A percentile compares a stretch with the other conserved stretches of the same genome.
Conservation (phyloP, 2,329 filamentous ascomycete species). For the Leptographium flavum region DNA sequence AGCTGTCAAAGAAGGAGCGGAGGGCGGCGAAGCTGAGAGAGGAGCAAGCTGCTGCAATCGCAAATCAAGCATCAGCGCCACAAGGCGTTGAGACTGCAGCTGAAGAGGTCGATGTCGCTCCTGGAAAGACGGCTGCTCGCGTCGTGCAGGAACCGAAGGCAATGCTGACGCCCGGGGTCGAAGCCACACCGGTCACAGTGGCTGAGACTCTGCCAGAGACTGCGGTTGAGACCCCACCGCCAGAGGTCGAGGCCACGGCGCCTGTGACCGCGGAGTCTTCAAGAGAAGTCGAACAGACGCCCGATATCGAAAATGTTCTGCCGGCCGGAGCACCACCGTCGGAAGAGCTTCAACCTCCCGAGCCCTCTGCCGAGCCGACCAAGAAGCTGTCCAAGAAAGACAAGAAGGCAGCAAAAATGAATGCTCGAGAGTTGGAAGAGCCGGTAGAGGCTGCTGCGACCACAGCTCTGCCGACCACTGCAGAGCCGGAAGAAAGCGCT, state of each 20-base stretch:
- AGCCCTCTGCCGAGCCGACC: not conserved
- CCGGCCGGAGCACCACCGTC: too few species aligned
- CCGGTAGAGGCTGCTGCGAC: not conserved
- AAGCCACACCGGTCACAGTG: too few species aligned
- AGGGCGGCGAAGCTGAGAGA: not conserved
- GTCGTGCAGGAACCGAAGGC: not conserved
- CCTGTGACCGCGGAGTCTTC: too few species aligned
- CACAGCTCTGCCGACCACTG: too few species aligned
- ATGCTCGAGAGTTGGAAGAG: not conserved
- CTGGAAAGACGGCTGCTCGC: not conserved
- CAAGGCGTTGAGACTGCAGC: not conserved
- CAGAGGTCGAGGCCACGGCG: not conserved
- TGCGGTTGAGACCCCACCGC: too few species aligned
- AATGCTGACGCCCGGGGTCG: not conserved
- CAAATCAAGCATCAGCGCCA: not conserved
- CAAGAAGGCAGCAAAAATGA: not conserved
- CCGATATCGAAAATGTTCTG: too few species aligned
- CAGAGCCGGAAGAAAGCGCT: too few species aligned
- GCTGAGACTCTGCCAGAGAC: not conserved
- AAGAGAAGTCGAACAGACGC: not conserved
- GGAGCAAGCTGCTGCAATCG: not conserved
- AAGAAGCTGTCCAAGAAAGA: constrained; percentile 1
- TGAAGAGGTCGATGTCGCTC: not conserved
- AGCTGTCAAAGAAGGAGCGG: constrained; percentile 3
- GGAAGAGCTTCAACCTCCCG: not conserved